These are phyloP conservation scores for Meripilus lineatus DNA, from an alignment of 1,284 basidiomycete species.

Conservation along the genomic window DNA sequence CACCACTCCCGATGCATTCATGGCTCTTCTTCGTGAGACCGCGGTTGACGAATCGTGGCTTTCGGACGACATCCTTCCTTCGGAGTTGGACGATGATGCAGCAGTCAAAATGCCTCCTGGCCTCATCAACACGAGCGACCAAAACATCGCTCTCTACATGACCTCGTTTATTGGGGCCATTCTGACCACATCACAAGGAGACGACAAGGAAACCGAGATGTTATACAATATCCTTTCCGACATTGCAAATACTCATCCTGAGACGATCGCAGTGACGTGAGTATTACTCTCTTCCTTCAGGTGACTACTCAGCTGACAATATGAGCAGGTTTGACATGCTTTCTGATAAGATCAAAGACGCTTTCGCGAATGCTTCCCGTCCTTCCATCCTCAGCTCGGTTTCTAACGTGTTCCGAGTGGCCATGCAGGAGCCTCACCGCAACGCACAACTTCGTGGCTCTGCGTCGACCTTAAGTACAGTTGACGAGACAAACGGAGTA, in stretches of 20 bases:
- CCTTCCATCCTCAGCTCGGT: conserved; percentile 66
- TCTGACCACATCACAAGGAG: conserved; percentile 73
- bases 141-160: conserved; percentile 64
- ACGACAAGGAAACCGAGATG: conserved; percentile 79
- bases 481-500: conserved; percentile 44
- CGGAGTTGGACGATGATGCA: conserved; percentile 42
- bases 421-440: conserved; percentile 49
- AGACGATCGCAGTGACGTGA: conserved; percentile 71
- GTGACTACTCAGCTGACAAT: conserved; percentile 11
- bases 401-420: conserved; percentile 69
- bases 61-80: conserved; percentile 24
- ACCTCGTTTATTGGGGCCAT: conserved; percentile 77
- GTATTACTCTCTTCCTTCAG: conserved; percentile 27
- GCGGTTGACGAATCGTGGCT: conserved; percentile 48
- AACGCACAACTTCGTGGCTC: conserved; percentile 53
- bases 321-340: conserved; percentile 66
- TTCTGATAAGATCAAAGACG: conserved; percentile 75
- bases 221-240: conserved; percentile 76
- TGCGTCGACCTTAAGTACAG: conserved; percentile 58
- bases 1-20: conserved; percentile 51
- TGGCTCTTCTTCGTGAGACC: conserved; percentile 57
- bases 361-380: conserved; percentile 71
- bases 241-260: conserved; percentile 66
- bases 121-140: conserved; percentile 63
- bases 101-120: conserved; percentile 50